A percentile compares a stretch with the other conserved stretches of the same genome.
These are phyloP conservation scores for Podospora bellae-mahoneyi DNA, from an alignment of 495 filamentous ascomycete species.

Conservation along the genomic window DNA sequence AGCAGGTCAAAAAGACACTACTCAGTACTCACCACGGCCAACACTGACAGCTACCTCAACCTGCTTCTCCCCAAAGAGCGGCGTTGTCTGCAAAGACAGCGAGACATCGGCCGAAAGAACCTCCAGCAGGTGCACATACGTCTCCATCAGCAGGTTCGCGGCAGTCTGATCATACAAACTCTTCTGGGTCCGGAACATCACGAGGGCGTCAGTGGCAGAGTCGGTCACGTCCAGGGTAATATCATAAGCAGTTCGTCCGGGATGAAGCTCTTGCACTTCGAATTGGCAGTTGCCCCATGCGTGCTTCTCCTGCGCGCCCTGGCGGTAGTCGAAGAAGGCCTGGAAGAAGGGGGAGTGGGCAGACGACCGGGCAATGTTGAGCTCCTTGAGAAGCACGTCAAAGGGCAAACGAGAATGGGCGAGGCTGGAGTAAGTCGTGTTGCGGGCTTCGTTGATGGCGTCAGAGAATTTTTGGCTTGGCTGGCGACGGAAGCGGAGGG, in stretches of 20 bases:
- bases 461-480: background rate
- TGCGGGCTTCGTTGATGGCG: background rate
- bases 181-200: background rate
- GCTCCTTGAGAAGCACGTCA: conserved; percentile 31
- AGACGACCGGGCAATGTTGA: conserved; percentile 18
- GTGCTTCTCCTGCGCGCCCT: conserved; percentile 2
- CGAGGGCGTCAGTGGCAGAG: background rate
- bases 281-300: background rate
- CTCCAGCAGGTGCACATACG: background rate
- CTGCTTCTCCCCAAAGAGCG: background rate
- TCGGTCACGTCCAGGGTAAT: background rate
- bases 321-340: conserved; percentile 32
- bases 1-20: background rate
- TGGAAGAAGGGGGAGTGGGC: conserved; percentile 33
- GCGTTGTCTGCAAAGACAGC: too few relatives aligned
- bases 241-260: background rate
- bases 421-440: background rate
- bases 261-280: background rate
- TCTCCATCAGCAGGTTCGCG: background rate
- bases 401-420: conserved; percentile 24
- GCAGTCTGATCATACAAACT: background rate
- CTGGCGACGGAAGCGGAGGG: conserved; percentile 35
- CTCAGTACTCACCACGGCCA: background rate
- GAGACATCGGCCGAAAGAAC: background rate
- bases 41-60: background rate